Evolutionary conservation across 768 basidiomycete genomes (phyloP).

Genomic region (Nidularia pulvinata): DNA sequence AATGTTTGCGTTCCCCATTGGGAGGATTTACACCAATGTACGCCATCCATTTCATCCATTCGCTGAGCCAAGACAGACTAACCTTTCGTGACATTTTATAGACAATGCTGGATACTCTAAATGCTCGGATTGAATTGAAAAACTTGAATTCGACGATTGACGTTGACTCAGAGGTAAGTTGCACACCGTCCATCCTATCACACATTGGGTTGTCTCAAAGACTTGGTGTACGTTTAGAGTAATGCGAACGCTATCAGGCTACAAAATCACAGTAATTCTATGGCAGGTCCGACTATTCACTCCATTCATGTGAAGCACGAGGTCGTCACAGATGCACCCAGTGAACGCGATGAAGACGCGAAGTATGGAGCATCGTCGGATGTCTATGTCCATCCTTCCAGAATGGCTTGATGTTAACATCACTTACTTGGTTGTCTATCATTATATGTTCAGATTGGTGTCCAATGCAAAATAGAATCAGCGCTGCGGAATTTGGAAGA

Average conservation of each 20-base stretch:
- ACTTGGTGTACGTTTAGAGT: constrained; percentile 6
- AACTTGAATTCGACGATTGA: constrained; percentile 20
- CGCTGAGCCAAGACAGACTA: constrained; percentile 4
- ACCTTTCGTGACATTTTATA: constrained; percentile 10
- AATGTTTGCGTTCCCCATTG: constrained; percentile 31
- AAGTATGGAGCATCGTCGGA: constrained; percentile 2
- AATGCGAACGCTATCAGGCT: constrained; percentile 16
- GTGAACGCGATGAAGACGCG: constrained; percentile 2
- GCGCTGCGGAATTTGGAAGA: too few species aligned
- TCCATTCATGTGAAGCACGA: constrained; percentile 11
- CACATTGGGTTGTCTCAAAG: too few species aligned
- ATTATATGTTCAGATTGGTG: too few species aligned
- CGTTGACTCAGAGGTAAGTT: constrained; percentile 22
- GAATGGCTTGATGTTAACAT: too few species aligned
- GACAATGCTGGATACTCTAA: constrained; percentile 44
- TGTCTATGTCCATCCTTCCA: background rate
- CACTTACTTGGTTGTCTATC: too few species aligned
- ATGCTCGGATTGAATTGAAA: constrained; percentile 33
- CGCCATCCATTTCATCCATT: constrained; percentile 16
- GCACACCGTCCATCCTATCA: too few species aligned
- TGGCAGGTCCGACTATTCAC: constrained; percentile 7
- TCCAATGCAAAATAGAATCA: too few species aligned
- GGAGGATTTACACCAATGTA: constrained; percentile 48
- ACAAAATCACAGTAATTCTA: constrained; percentile 17
- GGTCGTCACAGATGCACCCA: constrained; percentile 6